phyloP scores from a whole-genome alignment of 1,284 basidiomycete species.

The Rugosomyces carneus region DNA sequence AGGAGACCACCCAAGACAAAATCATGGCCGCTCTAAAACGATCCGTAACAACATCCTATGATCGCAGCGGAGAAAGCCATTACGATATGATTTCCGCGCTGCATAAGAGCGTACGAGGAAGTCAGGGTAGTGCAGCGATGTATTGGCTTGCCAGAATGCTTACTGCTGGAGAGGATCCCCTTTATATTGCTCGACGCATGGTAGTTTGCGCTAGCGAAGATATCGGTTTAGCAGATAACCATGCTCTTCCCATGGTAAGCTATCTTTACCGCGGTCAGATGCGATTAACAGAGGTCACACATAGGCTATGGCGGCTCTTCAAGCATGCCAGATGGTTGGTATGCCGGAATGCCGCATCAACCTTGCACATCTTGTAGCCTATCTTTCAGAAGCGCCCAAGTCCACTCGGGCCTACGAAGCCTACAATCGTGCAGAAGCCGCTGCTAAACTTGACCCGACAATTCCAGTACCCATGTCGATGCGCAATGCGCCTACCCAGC shows the following conservation, averaged over 20 bases:
- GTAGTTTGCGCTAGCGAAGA: slow-evolving; percentile 86
- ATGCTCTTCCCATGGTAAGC: slow-evolving; percentile 65
- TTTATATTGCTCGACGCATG: slow-evolving; percentile 79
- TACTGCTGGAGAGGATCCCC: slow-evolving; percentile 81
- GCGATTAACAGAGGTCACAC: slow-evolving; percentile 3
- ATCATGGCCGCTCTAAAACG: slow-evolving; percentile 45
- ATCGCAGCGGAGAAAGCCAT: slow-evolving; percentile 68
- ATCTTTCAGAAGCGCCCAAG: slow-evolving; percentile 80
- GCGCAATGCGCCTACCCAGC: slow-evolving; percentile 80
- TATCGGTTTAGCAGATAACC: slow-evolving; percentile 72
- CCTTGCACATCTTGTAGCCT: slow-evolving; percentile 76
- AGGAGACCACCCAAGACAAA: slow-evolving; percentile 32
- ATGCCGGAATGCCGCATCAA: slow-evolving; percentile 80
- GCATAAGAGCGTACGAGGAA: slow-evolving; percentile 83
- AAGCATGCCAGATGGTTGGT: slow-evolving; percentile 79
- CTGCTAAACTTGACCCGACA: slow-evolving; percentile 47
- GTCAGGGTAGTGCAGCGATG: slow-evolving; percentile 74
- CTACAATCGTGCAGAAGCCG: slow-evolving; percentile 66
- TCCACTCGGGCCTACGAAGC: slow-evolving; percentile 76
- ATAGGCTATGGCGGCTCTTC: slow-evolving; percentile 72
- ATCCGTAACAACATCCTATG: slow-evolving; percentile 60
- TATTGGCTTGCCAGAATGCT: slow-evolving; percentile 89
- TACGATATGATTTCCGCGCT: slow-evolving; percentile 89
- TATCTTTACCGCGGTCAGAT: background rate
- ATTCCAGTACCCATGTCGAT: slow-evolving; percentile 71